Percentiles rank a stretch among this genome's conserved stretches.
Conservation (phyloP, 116 monocot species). For the Iris pallida region DNA sequence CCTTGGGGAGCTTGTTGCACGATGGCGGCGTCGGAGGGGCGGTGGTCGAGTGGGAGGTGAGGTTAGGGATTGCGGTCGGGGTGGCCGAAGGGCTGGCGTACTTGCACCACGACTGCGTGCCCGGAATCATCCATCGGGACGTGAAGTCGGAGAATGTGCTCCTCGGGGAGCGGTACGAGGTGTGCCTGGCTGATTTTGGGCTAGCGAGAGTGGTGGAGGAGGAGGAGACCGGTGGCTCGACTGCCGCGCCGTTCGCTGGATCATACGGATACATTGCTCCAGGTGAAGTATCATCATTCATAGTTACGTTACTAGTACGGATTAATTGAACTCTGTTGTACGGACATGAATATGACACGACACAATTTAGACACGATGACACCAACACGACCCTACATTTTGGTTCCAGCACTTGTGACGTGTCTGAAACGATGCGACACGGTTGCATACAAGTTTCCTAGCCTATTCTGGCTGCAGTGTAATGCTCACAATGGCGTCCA, state of each 20-base stretch:
- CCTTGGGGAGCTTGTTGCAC: slow-evolving; percentile 36
- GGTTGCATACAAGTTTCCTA: background rate
- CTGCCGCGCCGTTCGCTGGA: slow-evolving; percentile 42
- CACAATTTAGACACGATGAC: background rate
- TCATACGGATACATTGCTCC: slow-evolving; percentile 77
- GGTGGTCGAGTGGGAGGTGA: slow-evolving; percentile 65
- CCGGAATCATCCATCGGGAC: slow-evolving; percentile 49
- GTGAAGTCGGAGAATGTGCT: slow-evolving; percentile 61
- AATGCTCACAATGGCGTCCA: background rate
- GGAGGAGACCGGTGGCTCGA: slow-evolving; percentile 3
- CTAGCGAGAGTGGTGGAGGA: slow-evolving; percentile 35
- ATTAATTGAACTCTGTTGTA: slow-evolving; percentile 58
- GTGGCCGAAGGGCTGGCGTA: slow-evolving; percentile 50
- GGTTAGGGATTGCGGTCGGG: slow-evolving; percentile 52
- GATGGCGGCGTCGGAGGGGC: slow-evolving; percentile 10
- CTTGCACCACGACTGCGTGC: slow-evolving; percentile 65
- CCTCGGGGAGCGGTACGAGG: slow-evolving; percentile 50
- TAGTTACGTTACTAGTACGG: background rate
- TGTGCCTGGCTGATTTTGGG: slow-evolving; percentile 61
- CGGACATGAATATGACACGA: slow-evolving; percentile 25
- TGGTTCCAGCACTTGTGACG: too few relatives aligned
- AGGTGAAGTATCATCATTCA: slow-evolving; percentile 20
- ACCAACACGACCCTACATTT: too few relatives aligned
- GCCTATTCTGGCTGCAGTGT: background rate
- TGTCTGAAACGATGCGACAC: too few relatives aligned